phyloP scores from a whole-genome alignment of 1,284 basidiomycete genomes.

The Pyrrhoderma noxium region DNA sequence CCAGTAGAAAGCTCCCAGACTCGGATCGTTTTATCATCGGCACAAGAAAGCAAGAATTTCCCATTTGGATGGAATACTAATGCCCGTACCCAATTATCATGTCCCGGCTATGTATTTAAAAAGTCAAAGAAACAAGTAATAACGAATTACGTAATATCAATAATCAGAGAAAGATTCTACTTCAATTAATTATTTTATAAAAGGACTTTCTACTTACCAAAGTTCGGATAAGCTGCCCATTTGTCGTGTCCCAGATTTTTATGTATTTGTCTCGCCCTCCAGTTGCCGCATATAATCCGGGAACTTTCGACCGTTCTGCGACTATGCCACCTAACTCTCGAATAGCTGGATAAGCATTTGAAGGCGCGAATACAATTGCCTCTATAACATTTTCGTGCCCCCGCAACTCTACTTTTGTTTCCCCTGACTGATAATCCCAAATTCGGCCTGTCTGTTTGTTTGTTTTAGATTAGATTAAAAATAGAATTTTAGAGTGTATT shows the following conservation, averaged over 20 bases:
- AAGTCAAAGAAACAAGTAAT: not conserved
- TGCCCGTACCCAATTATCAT: constrained; percentile 67
- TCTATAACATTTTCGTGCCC: constrained; percentile 78
- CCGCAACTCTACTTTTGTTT: constrained; percentile 60
- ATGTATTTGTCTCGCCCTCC: constrained; percentile 70
- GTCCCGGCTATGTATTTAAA: constrained; percentile 35
- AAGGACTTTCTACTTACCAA: no score
- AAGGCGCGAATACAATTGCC: constrained; percentile 58
- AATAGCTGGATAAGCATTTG: constrained; percentile 48
- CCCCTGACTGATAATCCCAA: constrained; percentile 54
- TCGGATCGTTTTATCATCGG: constrained; percentile 72
- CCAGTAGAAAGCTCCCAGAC: constrained; percentile 70
- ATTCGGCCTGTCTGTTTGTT: constrained; percentile 51
- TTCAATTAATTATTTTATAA: no score
- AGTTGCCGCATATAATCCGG: constrained; percentile 52
- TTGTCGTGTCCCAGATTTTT: constrained; percentile 61
- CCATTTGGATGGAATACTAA: constrained; percentile 69
- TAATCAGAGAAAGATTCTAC: no score
- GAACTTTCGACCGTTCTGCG: constrained; percentile 26
- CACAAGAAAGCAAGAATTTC: constrained; percentile 63
- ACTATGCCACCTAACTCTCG: constrained; percentile 46
- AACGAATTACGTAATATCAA: no score
- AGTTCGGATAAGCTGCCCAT: constrained; percentile 60
- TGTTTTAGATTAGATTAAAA: not conserved
- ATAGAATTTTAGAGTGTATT: no score